Percentiles rank a stretch among this genome's conserved stretches.
phyloP scores from a whole-genome alignment of 148 eudicot species.

The Rhododendron griersonianum region DNA sequence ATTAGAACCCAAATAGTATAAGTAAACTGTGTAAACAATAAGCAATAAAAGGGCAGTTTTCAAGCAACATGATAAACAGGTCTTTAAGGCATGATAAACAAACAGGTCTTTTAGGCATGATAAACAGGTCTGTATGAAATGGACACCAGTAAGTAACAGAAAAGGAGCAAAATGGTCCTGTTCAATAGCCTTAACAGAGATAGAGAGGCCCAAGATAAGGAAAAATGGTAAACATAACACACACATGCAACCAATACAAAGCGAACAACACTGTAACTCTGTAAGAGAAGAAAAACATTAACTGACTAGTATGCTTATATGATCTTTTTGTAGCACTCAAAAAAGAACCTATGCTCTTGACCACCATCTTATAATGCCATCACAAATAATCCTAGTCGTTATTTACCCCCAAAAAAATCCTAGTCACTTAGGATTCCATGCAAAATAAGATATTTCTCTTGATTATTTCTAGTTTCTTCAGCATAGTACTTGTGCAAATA shows the following conservation, averaged over 20 bases:
- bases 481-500: background rate
- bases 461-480: background rate
- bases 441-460: background rate
- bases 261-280: background rate
- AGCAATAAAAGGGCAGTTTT: background rate
- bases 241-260: background rate
- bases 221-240: background rate
- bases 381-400: background rate
- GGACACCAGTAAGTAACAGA: background rate
- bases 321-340: background rate
- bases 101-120: too few species aligned
- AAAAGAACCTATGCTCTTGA: background rate
- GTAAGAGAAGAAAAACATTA: background rate
- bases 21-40: background rate
- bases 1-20: background rate
- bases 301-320: background rate
- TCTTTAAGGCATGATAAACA: too few species aligned
- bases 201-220: background rate
- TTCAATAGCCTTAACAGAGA: background rate
- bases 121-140: background rate
- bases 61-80: background rate
- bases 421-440: background rate
- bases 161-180: background rate
- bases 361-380: background rate
- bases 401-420: background rate